Evolutionary conservation across 768 basidiomycete species (phyloP).

Genomic region (Collybiopsis confluens): DNA sequence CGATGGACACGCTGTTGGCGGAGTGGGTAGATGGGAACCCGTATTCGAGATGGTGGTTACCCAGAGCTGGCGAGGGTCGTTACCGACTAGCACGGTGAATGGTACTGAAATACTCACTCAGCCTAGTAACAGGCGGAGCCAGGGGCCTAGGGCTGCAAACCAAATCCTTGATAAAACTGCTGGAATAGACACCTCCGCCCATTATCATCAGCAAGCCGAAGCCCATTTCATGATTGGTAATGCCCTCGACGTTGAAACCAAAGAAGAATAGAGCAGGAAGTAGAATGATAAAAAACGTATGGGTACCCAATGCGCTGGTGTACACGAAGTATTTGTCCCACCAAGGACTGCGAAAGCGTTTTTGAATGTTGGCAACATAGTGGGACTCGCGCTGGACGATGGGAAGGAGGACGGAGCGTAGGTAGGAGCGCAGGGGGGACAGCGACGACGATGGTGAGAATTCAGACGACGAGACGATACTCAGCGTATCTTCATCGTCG

Average conservation of each 20-base stretch:
- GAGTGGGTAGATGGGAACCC: slow-evolving; percentile 97
- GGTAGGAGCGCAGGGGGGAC: neutral
- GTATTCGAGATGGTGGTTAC: slow-evolving; percentile 82
- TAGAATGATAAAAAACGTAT: slow-evolving; percentile 91
- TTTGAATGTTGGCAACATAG: slow-evolving; percentile 25
- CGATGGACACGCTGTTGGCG: slow-evolving; percentile 86
- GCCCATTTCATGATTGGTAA: slow-evolving; percentile 48
- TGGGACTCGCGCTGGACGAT: slow-evolving; percentile 5
- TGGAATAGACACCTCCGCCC: slow-evolving; percentile 78
- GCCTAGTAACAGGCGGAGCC: slow-evolving; percentile 84
- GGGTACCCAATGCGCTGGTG: slow-evolving; percentile 74
- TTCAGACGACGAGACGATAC: neutral
- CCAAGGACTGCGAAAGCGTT: slow-evolving; percentile 55
- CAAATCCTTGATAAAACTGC: slow-evolving; percentile 85
- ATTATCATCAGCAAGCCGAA: slow-evolving; percentile 70
- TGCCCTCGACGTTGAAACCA: slow-evolving; percentile 38
- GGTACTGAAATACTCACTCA: slow-evolving; percentile 51
- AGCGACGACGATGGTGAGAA: neutral
- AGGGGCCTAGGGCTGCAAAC: slow-evolving; percentile 89
- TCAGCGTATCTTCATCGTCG: no score
- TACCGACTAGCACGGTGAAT: slow-evolving; percentile 6
- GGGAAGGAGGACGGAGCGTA: neutral
- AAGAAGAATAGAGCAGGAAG: slow-evolving; percentile 89
- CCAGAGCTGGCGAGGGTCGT: slow-evolving; percentile 74
- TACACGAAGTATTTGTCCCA: slow-evolving; percentile 83